Evolutionary conservation across 2,329 filamentous ascomycete genomes (phyloP).

Genomic region (Penicillium sp.): DNA sequence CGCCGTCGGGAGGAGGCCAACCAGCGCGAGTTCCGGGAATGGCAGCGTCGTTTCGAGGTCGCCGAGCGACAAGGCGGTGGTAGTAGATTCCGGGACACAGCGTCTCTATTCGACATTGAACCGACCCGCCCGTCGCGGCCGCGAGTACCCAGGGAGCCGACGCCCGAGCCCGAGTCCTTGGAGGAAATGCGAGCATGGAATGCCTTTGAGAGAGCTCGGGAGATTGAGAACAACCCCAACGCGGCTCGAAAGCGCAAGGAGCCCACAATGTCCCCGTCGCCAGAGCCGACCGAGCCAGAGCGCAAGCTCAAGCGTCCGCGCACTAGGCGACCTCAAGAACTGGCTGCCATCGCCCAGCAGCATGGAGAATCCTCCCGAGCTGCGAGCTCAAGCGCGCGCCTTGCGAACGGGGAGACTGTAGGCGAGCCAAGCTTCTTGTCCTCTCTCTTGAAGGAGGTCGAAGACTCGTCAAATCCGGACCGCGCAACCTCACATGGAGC

Average conservation of each 20-base stretch:
- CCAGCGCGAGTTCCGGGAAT: slow-evolving; percentile 60
- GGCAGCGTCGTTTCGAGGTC: slow-evolving; percentile 78
- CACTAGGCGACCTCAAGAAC: slow-evolving; percentile 62
- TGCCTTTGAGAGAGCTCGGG: slow-evolving; percentile 77
- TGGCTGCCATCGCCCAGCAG: slow-evolving; percentile 44
- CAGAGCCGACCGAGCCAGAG: slow-evolving; percentile 63
- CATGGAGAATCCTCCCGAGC: slow-evolving; percentile 39
- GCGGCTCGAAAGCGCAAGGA: slow-evolving; percentile 50
- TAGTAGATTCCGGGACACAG: slow-evolving; percentile 66
- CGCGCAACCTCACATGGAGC: slow-evolving; percentile 29
- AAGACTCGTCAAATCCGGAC: slow-evolving; percentile 47
- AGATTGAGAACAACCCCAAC: slow-evolving; percentile 53
- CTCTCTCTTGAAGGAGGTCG: slow-evolving; percentile 82
- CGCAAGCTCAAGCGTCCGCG: slow-evolving; percentile 83
- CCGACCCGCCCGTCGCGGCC: slow-evolving; percentile 41
- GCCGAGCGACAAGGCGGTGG: slow-evolving; percentile 73
- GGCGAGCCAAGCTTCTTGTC: slow-evolving; percentile 75
- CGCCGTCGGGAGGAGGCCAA: slow-evolving; percentile 48
- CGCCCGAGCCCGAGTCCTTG: slow-evolving; percentile 63
- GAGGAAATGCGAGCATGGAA: slow-evolving; percentile 87
- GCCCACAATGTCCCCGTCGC: slow-evolving; percentile 72
- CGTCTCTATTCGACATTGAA: slow-evolving; percentile 55
- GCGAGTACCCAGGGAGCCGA: slow-evolving; percentile 35
- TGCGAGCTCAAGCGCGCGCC: slow-evolving; percentile 30
- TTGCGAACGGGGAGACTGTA: slow-evolving; percentile 33